Evolutionary conservation across 1,139 yeast genomes (phyloP).

Genomic region (Arxiozyma bovina): DNA sequence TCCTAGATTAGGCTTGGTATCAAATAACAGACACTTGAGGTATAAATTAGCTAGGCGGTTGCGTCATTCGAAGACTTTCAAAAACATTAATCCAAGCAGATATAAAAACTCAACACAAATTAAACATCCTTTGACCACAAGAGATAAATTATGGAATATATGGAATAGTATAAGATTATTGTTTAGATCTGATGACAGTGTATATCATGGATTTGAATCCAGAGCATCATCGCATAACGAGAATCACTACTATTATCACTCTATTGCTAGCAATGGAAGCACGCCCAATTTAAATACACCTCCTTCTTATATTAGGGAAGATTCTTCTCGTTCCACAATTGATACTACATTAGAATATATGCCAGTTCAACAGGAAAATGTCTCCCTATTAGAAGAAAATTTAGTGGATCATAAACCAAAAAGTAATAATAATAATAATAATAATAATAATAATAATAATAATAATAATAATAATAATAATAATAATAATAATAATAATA

Average conservation of each 20-base stretch:
- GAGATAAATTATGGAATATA: background rate
- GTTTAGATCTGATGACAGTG: background rate
- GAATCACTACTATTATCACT: too few relatives aligned
- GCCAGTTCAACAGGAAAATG: conserved; percentile 1
- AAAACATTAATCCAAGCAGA: background rate
- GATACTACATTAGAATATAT: conserved; percentile 4
- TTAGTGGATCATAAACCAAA: background rate
- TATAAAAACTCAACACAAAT: background rate
- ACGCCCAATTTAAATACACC: background rate
- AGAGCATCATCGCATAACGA: background rate
- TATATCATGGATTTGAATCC: background rate
- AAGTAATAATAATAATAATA: background rate
- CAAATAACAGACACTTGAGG: background rate
- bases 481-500: background rate
- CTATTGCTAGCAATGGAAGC: background rate
- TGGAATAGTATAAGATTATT: background rate
- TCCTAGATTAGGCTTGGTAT: background rate
- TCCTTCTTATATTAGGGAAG: background rate
- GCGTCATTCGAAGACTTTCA: background rate
- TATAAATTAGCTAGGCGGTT: background rate
- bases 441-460: background rate
- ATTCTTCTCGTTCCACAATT: conserved; percentile 1
- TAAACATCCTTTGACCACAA: background rate
- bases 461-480: background rate
- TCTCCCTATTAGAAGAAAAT: background rate